These are phyloP conservation scores for Cyberlindnera subsufficiens DNA, from an alignment of 805 yeast genomes.

Conservation along the genomic window DNA sequence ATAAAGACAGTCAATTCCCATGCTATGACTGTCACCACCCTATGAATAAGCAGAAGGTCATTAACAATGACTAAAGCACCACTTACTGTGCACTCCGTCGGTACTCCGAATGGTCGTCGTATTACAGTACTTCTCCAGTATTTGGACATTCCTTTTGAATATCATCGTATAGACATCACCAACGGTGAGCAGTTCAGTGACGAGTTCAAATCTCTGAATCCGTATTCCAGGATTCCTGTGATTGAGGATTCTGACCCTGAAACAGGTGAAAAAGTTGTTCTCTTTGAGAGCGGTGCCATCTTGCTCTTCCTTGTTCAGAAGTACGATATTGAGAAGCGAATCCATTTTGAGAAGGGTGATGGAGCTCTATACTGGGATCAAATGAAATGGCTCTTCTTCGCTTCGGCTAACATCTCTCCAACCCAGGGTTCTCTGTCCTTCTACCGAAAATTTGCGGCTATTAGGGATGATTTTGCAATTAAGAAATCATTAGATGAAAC, in stretches of 20 bases:
- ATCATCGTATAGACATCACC: slow-evolving; percentile 33
- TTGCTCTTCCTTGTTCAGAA: slow-evolving; percentile 50
- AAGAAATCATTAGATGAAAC: slow-evolving; percentile 45
- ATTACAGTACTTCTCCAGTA: slow-evolving; percentile 28
- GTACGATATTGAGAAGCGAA: slow-evolving; percentile 43
- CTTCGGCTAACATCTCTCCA: slow-evolving; percentile 53
- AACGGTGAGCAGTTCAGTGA: slow-evolving; percentile 43
- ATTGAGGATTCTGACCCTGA: slow-evolving; percentile 28
- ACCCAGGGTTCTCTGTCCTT: slow-evolving; percentile 54
- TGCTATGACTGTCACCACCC: too few relatives aligned
- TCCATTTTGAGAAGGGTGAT: slow-evolving; percentile 28
- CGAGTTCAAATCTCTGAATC: slow-evolving; percentile 49
- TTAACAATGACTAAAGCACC: neutral
- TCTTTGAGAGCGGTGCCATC: slow-evolving; percentile 58
- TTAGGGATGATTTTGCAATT: slow-evolving; percentile 47
- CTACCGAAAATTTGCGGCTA: slow-evolving; percentile 33
- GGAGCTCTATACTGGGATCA: slow-evolving; percentile 41
- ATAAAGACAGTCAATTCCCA: too few relatives aligned
- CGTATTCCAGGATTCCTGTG: slow-evolving; percentile 58
- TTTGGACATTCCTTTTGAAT: slow-evolving; percentile 26
- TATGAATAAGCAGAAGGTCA: too few relatives aligned
- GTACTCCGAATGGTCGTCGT: slow-evolving; percentile 36
- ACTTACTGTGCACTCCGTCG: slow-evolving; percentile 26
- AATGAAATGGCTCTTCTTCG: slow-evolving; percentile 48
- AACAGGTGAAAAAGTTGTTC: slow-evolving; percentile 34